These are phyloP conservation scores for Hygrophorus pudorinus DNA, from an alignment of 768 basidiomycete genomes.

Conservation along the genomic window DNA sequence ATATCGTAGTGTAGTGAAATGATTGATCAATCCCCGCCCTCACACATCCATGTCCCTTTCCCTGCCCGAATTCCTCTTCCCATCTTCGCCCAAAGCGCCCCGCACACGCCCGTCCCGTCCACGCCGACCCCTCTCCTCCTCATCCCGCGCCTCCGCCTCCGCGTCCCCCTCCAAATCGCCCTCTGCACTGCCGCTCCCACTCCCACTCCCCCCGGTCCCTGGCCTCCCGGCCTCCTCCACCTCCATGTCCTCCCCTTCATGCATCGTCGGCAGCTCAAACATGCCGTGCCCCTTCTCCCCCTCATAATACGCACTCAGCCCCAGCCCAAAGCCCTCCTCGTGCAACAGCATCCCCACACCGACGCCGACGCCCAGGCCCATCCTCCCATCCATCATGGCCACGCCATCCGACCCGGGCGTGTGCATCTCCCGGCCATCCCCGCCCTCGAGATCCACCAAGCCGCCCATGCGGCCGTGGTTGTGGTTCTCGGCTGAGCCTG, in stretches of 20 bases:
- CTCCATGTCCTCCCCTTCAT: conserved; percentile 19
- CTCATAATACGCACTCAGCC: conserved; percentile 2
- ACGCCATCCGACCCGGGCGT: conserved; percentile 7
- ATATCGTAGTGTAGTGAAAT: no score
- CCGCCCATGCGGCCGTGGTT: conserved; percentile 5
- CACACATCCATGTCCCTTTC: no score
- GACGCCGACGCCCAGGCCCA: conserved; percentile 2
- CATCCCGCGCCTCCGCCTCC: conserved; percentile 9
- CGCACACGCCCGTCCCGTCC: conserved; percentile 9
- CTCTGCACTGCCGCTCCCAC: conserved; percentile 1
- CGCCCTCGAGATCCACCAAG: conserved; percentile 5
- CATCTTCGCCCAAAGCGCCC: no score
- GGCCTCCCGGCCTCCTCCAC: conserved; percentile 9
- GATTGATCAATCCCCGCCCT: no score
- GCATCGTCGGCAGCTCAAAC: conserved; percentile 19
- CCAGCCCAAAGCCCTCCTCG: conserved; percentile 6
- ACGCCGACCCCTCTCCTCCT: conserved; percentile 9
- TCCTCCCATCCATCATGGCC: no score
- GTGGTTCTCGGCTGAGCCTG: background rate
- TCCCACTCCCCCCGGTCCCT: conserved; percentile 9
- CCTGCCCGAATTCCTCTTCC: no score
- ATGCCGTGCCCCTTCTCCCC: conserved; percentile 9
- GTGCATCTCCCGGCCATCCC: background rate
- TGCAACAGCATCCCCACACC: conserved; percentile 10
- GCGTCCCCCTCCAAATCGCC: no score